Base-by-base conservation (phyloP, 1,284 basidiomycete genomes). In the Moesziomyces sp. region DNA sequence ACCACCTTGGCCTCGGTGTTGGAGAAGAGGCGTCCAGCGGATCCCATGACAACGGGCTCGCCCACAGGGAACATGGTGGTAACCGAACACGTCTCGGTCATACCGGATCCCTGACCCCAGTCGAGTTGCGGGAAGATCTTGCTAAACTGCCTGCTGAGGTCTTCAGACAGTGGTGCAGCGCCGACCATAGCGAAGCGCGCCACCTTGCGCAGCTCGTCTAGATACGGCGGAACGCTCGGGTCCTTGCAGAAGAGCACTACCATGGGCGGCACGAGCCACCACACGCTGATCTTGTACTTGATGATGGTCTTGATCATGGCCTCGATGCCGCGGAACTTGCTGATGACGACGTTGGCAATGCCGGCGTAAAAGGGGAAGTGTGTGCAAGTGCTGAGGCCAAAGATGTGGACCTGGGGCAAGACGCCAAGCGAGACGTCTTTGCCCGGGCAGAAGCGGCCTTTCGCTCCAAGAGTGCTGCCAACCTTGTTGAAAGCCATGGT, bases 61-160 rank as follows among this genome's bases (percentile, higher is more conserved):
- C 79, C 81, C 1, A 79, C 72, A 0, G 82, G 81, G 58, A 83
- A 84, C 52, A 83, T 77, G 64, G 83, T 84, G 14, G 83, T 74
- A 3, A 83, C 67, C 18, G 68, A 73, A 59, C 81, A 85, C 8
- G 79, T 77, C 13, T 74, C 67, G 38, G 79, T 81, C 84, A 75
- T 75, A 4, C 76, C 78, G 5, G 60, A 76, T 1, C 79, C 79
- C 50, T 80, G 79, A 1, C 79, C 77, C 73, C 77, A 79, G 45
- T 78, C 76, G 16, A 78, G 54, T 1, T 54, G 52, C 1, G 79
- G 79, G 30, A 80, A 65, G 7, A 59, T 33, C 18, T 61, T 62
- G 9, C 58, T 67, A 42, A 81, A 74, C 44, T 76, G 75, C 24
- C 55, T 58, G 33, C 69, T 72, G 14, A 79, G 60, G 18, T 76